Evolutionary conservation across 116 monocot species (phyloP), one percentile per base, ranked within the genome.

Genomic region (Papilionanthe hybrid): DNA sequence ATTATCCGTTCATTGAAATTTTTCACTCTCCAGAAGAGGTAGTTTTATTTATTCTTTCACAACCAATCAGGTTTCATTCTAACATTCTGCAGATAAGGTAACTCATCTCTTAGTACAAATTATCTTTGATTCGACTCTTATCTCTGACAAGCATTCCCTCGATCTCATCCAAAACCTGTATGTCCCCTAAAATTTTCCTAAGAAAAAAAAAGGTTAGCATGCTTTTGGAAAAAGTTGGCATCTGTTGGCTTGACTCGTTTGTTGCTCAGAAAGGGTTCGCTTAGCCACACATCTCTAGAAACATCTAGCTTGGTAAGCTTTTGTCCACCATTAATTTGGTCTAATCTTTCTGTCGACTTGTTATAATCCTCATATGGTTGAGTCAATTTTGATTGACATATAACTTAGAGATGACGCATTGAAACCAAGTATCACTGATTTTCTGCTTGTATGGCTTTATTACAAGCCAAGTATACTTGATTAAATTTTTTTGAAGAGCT

Each of bases 1-100:
- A 96, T 2, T 96, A 96, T 79, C 96, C 96, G 15, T 96, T 96
- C 81, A 89, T 96, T 77, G 96, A 96, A 89, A 83, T 93, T 71
- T 96, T 92, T 86, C 86, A 90, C 81, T 92, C 87, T 67, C 93
- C 96, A 32, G 90, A 93, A 77, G 90, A 96, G 81, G 93, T 96
- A 83, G n/a, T 73, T 63, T 63, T 63, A 25, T 63, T 27, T 63
- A 8, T 63, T 23, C 25, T 63, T 63, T 25, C 27, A 63, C 9
- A 63, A 27, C 7, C 7, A 63, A 25, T 63, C 63, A 5, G 27
- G 63, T 25, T 23, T 27, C 63, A 63, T 63, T 25, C 9, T 63
- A 63, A 63, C 9, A 63, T 63, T 25, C 22, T 11, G 22, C 27
- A 25, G 27, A 25, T 15, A 63, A 63, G 11, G 25, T 25, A 63